Conservation (phyloP, 2,329 filamentous ascomycete genomes). For the Talaromyces sp. region DNA sequence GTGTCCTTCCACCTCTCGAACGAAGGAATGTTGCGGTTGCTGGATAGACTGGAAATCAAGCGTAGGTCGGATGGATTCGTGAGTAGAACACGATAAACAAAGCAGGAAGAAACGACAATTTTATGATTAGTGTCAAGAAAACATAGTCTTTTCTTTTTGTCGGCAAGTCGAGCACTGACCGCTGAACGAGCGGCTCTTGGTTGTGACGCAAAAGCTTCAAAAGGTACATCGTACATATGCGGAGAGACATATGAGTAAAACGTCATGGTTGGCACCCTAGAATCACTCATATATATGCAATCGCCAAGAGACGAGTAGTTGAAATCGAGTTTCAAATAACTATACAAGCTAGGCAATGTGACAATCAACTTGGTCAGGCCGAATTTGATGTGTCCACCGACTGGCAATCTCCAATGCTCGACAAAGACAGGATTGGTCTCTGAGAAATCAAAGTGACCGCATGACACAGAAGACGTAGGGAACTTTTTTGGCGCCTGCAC, state of each 20-base stretch:
- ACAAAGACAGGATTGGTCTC: conserved; percentile 34
- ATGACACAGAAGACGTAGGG: conserved; percentile 28
- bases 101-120: conserved; percentile 18
- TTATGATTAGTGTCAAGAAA: conserved; percentile 15
- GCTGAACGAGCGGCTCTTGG: neutral
- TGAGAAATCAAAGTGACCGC: conserved; percentile 46
- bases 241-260: conserved; percentile 34
- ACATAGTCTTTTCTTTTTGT: conserved; percentile 13
- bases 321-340: conserved; percentile 24
- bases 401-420: conserved; percentile 21
- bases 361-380: conserved; percentile 40
- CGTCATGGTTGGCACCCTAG: conserved; percentile 29
- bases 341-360: conserved; percentile 27
- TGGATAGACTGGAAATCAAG: conserved; percentile 20
- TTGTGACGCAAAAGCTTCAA: neutral
- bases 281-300: conserved; percentile 16
- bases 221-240: conserved; percentile 12
- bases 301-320: conserved; percentile 15
- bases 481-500: conserved; percentile 13
- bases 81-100: conserved; percentile 45
- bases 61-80: conserved; percentile 20
- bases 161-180: neutral
- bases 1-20: conserved; percentile 17
- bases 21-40: conserved; percentile 14
- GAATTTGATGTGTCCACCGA: conserved; percentile 34